Percentiles rank a stretch among this genome's conserved stretches.
Evolutionary conservation across 441 rosid genomes (phyloP).

Genomic region (Metrosideros polymorpha): DNA sequence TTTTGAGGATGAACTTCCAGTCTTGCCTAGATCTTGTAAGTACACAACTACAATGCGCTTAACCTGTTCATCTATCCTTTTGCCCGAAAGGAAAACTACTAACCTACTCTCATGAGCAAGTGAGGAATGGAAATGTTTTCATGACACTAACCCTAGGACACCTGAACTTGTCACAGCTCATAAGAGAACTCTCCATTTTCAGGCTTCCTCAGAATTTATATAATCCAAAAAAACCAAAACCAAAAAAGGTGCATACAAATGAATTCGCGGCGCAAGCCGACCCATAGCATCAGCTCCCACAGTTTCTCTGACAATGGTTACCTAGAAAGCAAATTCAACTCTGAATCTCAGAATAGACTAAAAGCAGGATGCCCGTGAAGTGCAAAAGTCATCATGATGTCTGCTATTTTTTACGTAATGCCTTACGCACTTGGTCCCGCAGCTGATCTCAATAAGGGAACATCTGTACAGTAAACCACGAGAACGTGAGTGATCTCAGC

Average conservation of each 20-base stretch:
- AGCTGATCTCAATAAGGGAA: not conserved
- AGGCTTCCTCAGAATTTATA: not conserved
- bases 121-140: not conserved
- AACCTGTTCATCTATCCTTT: not conserved
- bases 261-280: not conserved
- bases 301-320: not conserved
- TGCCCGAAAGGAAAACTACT: not conserved
- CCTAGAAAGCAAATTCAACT: not conserved
- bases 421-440: not conserved
- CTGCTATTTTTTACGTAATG: not conserved
- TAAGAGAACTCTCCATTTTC: not conserved
- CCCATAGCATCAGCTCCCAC: not conserved
- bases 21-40: not conserved
- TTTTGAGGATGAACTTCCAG: not conserved
- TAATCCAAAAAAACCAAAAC: not conserved
- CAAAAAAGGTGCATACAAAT: not conserved
- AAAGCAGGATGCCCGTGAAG: not conserved
- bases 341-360: not conserved
- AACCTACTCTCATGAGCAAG: not conserved
- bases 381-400: not conserved
- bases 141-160: not conserved
- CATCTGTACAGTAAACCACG: not conserved
- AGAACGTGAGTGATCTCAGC: not conserved
- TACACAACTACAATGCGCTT: not conserved
- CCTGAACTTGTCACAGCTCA: not conserved